Conservation (phyloP, 495 filamentous ascomycete species). For the Aspergillus ostianus region DNA sequence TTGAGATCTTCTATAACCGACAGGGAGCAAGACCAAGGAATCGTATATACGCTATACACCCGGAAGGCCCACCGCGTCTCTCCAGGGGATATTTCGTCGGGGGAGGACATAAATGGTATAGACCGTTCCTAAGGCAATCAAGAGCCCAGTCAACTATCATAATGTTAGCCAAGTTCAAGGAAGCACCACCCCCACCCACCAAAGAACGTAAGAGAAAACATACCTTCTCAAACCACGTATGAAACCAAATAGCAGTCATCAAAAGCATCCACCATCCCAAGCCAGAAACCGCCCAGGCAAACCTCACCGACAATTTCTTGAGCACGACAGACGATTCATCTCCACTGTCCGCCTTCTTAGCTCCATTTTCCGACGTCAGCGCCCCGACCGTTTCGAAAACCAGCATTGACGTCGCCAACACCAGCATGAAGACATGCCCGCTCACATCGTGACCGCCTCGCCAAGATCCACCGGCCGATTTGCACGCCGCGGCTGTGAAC, state of each 20-base stretch:
- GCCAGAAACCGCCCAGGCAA: constrained; percentile 45
- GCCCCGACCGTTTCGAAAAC: constrained; percentile 75
- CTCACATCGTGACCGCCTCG: constrained; percentile 88
- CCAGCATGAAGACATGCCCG: constrained; percentile 92
- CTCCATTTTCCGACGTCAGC: constrained; percentile 27
- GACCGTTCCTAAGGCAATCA: constrained; percentile 62
- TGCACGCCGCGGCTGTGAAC: constrained; percentile 78
- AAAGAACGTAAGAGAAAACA: constrained; percentile 17
- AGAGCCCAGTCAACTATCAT: constrained; percentile 21
- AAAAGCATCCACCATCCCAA: constrained; percentile 91
- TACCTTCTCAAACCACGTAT: constrained; percentile 98
- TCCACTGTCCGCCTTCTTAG: constrained; percentile 56
- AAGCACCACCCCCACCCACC: too few species aligned
- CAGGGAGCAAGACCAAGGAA: not conserved
- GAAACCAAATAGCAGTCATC: constrained; percentile 97
- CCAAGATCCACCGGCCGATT: constrained; percentile 78
- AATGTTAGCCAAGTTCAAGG: not conserved
- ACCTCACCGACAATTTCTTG: constrained; percentile 50
- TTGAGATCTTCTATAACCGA: constrained; percentile 12
- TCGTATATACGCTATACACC: constrained; percentile 52
- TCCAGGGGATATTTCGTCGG: constrained; percentile 58
- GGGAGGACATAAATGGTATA: constrained; percentile 79
- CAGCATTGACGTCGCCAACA: constrained; percentile 75
- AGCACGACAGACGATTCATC: constrained; percentile 26
- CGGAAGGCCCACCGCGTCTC: constrained; percentile 70